phyloP scores from a whole-genome alignment of 164 flowering plant species.

The Chimonanthus praecox region DNA sequence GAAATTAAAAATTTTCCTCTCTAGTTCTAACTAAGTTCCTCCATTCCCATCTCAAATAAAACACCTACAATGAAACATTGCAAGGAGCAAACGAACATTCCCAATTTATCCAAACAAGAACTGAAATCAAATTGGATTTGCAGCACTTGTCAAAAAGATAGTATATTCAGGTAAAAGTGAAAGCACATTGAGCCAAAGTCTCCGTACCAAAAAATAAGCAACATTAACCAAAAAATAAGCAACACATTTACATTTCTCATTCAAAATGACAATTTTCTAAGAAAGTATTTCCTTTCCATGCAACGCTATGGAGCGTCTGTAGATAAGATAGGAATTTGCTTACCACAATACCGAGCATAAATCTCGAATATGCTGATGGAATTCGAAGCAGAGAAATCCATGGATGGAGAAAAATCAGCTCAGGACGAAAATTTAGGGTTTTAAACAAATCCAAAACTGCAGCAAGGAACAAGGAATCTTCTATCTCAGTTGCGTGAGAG shows the following conservation, averaged over 20 bases:
- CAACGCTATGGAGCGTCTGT: no score
- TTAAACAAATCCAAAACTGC: not conserved
- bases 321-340: not conserved
- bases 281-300: no score
- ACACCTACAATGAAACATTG: not conserved
- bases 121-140: not conserved
- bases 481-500: no score
- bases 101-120: not conserved
- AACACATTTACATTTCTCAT: no score
- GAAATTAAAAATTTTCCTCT: no score
- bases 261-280: no score
- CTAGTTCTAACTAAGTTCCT: no score
- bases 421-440: not conserved
- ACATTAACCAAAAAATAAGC: no score
- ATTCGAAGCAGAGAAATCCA: slow-evolving; percentile 5
- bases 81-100: not conserved
- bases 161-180: not conserved
- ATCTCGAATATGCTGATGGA: slow-evolving; percentile 12
- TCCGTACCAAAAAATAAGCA: no score
- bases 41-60: not conserved
- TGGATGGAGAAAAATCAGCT: not conserved
- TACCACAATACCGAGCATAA: slow-evolving; percentile 19
- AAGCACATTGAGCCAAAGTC: not conserved
- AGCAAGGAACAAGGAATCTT: no score
- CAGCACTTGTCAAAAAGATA: not conserved